phyloP scores from a whole-genome alignment of 78 protist species.

The Pigoraptor vietnamica region DNA sequence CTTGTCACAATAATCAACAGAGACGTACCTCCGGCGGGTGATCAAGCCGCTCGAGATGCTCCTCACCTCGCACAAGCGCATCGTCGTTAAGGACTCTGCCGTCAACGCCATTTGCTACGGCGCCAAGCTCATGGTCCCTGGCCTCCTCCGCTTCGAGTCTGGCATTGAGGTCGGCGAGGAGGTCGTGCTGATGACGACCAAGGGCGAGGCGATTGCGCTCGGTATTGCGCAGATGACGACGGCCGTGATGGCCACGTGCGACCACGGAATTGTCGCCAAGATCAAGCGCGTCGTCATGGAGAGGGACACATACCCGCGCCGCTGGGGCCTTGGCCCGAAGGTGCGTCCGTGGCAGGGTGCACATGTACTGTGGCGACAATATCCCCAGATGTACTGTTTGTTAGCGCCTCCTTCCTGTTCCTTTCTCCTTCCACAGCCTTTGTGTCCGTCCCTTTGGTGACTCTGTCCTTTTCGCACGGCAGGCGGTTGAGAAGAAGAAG shows the following conservation, averaged over 20 bases:
- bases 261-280: conserved; percentile 98
- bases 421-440: not conserved
- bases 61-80: conserved; percentile 85
- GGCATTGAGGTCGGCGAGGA: conserved; percentile 93
- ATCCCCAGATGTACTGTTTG: not conserved
- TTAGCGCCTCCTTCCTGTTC: not conserved
- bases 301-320: conserved; percentile 97
- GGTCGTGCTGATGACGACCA: conserved; percentile 96
- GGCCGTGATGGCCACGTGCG: conserved; percentile 86
- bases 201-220: conserved; percentile 99
- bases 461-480: not conserved
- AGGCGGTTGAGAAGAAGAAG: conserved; percentile 86
- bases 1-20: conserved; percentile 27
- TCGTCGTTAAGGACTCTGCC: conserved; percentile 97
- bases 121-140: conserved; percentile 91
- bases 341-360: not conserved
- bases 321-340: conserved; percentile 97
- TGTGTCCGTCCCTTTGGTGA: not conserved
- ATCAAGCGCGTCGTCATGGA: conserved; percentile 99
- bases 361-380: not conserved
- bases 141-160: conserved; percentile 91
- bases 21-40: conserved; percentile 92
- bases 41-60: conserved; percentile 95
- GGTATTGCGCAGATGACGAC: conserved; percentile 98
- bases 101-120: conserved; percentile 99